phyloP scores from a whole-genome alignment of 768 basidiomycete species.

The Suillus tomentosus region DNA sequence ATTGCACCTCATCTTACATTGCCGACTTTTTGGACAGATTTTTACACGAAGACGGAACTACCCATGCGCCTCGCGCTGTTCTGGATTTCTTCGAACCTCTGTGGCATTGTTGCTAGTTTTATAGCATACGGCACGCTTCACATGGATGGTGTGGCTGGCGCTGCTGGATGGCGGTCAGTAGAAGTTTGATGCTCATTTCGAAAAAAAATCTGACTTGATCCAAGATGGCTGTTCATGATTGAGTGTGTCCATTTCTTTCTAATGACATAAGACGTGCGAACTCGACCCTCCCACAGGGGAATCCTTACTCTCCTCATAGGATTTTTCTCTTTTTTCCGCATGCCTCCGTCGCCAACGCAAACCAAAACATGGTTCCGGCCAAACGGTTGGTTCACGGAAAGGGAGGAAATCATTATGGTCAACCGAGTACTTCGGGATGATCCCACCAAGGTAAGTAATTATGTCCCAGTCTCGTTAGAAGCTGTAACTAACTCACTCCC shows the following conservation, averaged over 20 bases:
- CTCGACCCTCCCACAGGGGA: constrained; percentile 37
- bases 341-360: constrained; percentile 63
- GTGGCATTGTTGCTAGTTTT: constrained; percentile 52
- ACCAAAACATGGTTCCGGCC: constrained; percentile 59
- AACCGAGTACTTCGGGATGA: constrained; percentile 63
- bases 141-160: constrained; percentile 55
- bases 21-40: constrained; percentile 25
- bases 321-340: constrained; percentile 53
- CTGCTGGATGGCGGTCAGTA: constrained; percentile 52
- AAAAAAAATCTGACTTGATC: background rate
- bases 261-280: constrained; percentile 37
- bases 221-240: constrained; percentile 59
- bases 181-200: background rate
- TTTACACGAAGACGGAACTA: constrained; percentile 61
- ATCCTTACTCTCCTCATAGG: constrained; percentile 56
- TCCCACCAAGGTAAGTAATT: constrained; percentile 51
- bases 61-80: constrained; percentile 58
- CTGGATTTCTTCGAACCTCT: constrained; percentile 52
- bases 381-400: constrained; percentile 64
- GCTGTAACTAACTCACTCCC: background rate
- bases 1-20: background rate
- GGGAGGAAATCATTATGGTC: constrained; percentile 62
- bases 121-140: constrained; percentile 62
- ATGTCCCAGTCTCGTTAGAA: background rate
- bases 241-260: constrained; percentile 48